These are phyloP conservation scores for Zasmidium cellare DNA, from an alignment of 2,329 filamentous ascomycete species.

Conservation along the genomic window DNA sequence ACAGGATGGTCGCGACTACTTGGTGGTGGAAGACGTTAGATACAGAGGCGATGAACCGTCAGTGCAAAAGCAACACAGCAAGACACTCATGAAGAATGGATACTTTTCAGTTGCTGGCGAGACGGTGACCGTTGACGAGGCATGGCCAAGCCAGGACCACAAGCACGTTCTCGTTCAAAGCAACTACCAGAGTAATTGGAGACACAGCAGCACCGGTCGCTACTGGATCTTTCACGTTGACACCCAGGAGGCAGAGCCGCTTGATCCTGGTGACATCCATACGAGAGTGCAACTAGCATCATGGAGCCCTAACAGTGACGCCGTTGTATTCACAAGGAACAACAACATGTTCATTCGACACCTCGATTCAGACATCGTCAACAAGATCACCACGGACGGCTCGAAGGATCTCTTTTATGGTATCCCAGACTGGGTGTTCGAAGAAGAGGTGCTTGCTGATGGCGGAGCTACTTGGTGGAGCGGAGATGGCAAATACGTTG, in stretches of 20 bases:
- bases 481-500: conserved; percentile 80
- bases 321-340: conserved; percentile 82
- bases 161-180: conserved; percentile 84
- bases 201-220: conserved; percentile 79
- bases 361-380: conserved; percentile 59
- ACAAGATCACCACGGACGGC: conserved; percentile 81
- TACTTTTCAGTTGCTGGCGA: conserved; percentile 62
- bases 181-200: conserved; percentile 73
- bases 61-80: conserved; percentile 52
- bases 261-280: conserved; percentile 68
- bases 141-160: conserved; percentile 78
- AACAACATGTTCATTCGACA: conserved; percentile 88
- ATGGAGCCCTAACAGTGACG: conserved; percentile 86
- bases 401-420: conserved; percentile 90
- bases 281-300: conserved; percentile 77
- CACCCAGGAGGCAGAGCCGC: conserved; percentile 71
- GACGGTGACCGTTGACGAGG: conserved; percentile 58
- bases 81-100: conserved; percentile 71
- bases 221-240: conserved; percentile 94
- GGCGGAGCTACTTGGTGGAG: conserved; percentile 96
- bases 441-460: conserved; percentile 77
- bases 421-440: conserved; percentile 96
- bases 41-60: conserved; percentile 48
- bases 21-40: conserved; percentile 85
- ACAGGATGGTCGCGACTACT: conserved; percentile 64